Evolutionary conservation across 345 rosid species (phyloP).

Genomic region (Limnanthes douglasii): DNA sequence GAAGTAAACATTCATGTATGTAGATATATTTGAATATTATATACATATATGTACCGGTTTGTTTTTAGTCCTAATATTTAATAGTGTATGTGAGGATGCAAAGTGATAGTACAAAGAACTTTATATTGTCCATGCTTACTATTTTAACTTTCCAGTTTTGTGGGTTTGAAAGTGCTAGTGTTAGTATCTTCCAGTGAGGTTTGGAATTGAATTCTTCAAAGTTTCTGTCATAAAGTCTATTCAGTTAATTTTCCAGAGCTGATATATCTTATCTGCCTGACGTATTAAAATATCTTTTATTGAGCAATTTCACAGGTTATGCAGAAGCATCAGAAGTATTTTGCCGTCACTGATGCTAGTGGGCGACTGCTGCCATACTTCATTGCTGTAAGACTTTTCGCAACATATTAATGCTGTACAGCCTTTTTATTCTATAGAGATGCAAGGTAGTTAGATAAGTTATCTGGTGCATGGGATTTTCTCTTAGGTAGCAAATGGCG

Average conservation of each 20-base stretch:
- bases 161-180: no score
- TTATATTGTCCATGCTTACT: no score
- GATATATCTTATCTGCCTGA: background rate
- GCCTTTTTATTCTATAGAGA: constrained; percentile 4
- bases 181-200: no score
- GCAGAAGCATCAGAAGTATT: constrained; percentile 96
- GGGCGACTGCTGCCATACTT: constrained; percentile 76
- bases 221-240: constrained; percentile 2
- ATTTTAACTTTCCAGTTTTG: no score
- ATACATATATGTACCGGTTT: no score
- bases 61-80: no score
- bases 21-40: no score
- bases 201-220: no score
- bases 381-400: constrained; percentile 49
- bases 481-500: constrained; percentile 89
- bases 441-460: constrained; percentile 2
- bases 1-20: no score
- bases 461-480: constrained; percentile 9
- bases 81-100: no score
- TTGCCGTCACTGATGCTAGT: constrained; percentile 44
- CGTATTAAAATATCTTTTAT: background rate
- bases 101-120: no score
- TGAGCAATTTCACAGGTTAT: constrained; percentile 44
- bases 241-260: constrained; percentile 4
- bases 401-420: constrained; percentile 6